Base-by-base conservation (phyloP, 495 filamentous ascomycete species). In the Letharia columbiana region DNA sequence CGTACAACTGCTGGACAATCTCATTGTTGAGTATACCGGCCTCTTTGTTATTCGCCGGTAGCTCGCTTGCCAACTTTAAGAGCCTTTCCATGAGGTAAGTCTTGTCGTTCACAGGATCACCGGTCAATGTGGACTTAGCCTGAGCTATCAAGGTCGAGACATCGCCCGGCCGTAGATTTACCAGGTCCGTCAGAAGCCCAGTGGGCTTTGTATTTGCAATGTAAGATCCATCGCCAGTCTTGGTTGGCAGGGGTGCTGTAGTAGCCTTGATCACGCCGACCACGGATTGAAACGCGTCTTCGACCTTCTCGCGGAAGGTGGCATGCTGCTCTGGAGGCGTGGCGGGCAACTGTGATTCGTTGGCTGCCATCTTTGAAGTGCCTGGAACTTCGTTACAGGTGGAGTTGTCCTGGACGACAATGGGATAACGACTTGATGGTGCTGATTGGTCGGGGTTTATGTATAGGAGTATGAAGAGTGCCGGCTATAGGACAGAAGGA, bases 101-200 rank as follows among this genome's bases (percentile, higher is more conserved):
- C 75, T 91, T 92, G 76, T 97, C 92, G 68, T 97, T 87, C 28
- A 96, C 84, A 7, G 91, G 90, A 60, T 94, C 87, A 15, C 90
- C 88, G 31, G 87, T 88, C 75, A 92, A 90, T 66, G 83, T 82
- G 71, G 88, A 88, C 67, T 81, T 82, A n/a, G 74, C 67, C 33
- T 81, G 67, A 18, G 84, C 78, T n/a, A 77, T 70, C 56, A 84
- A 65, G 15, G 78, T 78, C 61, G 77, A 76, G 58, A 80, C 66
- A 68, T 83, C 78, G 18, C 71, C 67, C 33, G 78, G 64, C 42
- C 76, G 73, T 31, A 83, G 62, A 70, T 78, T 74, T 33, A 62
- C 64, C 23, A 84, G 49, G 57, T 82, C 79, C 39, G 75, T 70
- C 13, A 70, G 50, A 57, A 73, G 71, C 3, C 77, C 77, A 10